phyloP scores from a whole-genome alignment of 2,329 filamentous ascomycete genomes.

The Aspergillus tanneri region DNA sequence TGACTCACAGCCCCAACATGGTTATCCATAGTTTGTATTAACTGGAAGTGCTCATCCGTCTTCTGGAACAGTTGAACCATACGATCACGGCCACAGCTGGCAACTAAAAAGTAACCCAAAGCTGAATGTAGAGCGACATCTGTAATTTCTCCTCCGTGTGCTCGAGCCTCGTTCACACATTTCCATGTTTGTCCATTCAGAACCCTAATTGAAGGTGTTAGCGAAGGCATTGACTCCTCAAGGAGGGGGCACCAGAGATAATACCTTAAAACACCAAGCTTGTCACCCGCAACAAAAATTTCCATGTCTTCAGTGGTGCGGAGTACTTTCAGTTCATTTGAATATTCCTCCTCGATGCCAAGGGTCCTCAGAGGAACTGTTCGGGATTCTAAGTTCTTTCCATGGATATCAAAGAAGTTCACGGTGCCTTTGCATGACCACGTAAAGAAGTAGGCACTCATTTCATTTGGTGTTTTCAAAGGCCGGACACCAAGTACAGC shows the following conservation, averaged over 20 bases:
- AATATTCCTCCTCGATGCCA: constrained; percentile 42
- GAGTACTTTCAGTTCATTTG: constrained; percentile 60
- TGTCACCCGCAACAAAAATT: constrained; percentile 79
- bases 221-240: not conserved
- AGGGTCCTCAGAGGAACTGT: constrained; percentile 65
- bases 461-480: constrained; percentile 59
- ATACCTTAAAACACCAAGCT: constrained; percentile 71
- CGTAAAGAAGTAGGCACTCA: constrained; percentile 75
- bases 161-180: constrained; percentile 71
- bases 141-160: constrained; percentile 81
- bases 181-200: constrained; percentile 54
- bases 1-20: constrained; percentile 83
- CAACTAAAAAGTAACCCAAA: constrained; percentile 65
- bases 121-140: constrained; percentile 72
- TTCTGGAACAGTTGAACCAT: constrained; percentile 86
- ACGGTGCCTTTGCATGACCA: constrained; percentile 82
- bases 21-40: constrained; percentile 89
- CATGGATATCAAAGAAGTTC: constrained; percentile 77
- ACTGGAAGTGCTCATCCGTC: constrained; percentile 60
- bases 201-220: constrained; percentile 29
- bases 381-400: constrained; percentile 64
- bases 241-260: constrained; percentile 13
- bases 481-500: constrained; percentile 69
- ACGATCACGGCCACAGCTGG: constrained; percentile 81
- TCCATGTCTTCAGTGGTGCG: constrained; percentile 60